A percentile compares a stretch with the other conserved stretches of the same genome.
Conservation (phyloP, 2,329 filamentous ascomycete genomes). For the Exophiala viscosa region DNA sequence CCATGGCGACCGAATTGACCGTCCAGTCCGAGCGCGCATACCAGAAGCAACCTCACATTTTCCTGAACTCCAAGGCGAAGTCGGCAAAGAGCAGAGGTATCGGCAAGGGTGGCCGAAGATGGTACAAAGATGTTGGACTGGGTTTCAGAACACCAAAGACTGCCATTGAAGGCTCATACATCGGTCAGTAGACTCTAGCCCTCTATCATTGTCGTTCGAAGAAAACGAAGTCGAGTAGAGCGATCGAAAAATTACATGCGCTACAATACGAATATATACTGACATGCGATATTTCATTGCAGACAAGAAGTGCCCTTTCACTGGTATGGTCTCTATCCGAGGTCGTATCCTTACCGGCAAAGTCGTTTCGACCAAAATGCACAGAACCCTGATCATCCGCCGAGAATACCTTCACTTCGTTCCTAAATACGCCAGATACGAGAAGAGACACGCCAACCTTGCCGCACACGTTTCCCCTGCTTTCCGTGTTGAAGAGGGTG, state of each 20-base stretch:
- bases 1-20: slow-evolving; percentile 96
- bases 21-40: slow-evolving; percentile 99
- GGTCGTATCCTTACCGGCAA: slow-evolving; percentile 99
- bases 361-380: slow-evolving; percentile 99
- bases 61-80: slow-evolving; percentile 95
- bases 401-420: slow-evolving; percentile 99
- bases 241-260: background rate
- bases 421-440: slow-evolving; percentile 99
- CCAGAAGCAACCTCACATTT: slow-evolving; percentile 99
- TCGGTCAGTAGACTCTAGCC: slow-evolving; percentile 64
- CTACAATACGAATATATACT: slow-evolving; percentile 22
- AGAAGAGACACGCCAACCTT: slow-evolving; percentile 99
- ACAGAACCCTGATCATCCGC: slow-evolving; percentile 98
- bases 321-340: slow-evolving; percentile 97
- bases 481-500: slow-evolving; percentile 99
- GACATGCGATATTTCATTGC: slow-evolving; percentile 28
- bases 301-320: slow-evolving; percentile 99
- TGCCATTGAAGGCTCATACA: slow-evolving; percentile 98
- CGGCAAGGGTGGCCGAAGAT: slow-evolving; percentile 91
- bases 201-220: background rate
- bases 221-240: background rate
- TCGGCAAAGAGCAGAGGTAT: slow-evolving; percentile 73
- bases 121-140: slow-evolving; percentile 99
- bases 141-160: slow-evolving; percentile 98
- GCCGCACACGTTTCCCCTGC: slow-evolving; percentile 97